Conservation (phyloP, 805 yeast genomes). For the Ogataea angusta region DNA sequence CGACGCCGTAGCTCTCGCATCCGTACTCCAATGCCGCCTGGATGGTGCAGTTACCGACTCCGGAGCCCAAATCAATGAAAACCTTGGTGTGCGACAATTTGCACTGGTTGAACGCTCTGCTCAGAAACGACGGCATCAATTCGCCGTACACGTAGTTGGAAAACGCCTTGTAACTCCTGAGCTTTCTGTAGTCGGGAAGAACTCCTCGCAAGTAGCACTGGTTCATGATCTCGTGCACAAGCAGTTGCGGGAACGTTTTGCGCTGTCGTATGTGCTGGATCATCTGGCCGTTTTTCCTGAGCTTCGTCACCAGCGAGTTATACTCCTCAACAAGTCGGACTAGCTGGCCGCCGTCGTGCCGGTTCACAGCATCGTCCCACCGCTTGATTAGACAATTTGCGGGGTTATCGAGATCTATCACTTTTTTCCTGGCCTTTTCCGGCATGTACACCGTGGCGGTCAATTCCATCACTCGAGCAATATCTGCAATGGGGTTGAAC, state of each 20-base stretch:
- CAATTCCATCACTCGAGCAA: constrained; percentile 49
- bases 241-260: constrained; percentile 35
- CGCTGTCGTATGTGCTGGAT: constrained; percentile 17
- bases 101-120: constrained; percentile 62
- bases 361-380: constrained; percentile 34
- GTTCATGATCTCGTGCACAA: constrained; percentile 66
- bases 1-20: constrained; percentile 83
- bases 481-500: constrained; percentile 63
- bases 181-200: constrained; percentile 62
- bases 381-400: constrained; percentile 38
- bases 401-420: constrained; percentile 36
- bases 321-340: constrained; percentile 38
- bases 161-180: constrained; percentile 76
- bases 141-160: constrained; percentile 92
- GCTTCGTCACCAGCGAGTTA: constrained; percentile 37
- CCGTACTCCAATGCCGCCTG: constrained; percentile 90
- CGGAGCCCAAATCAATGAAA: constrained; percentile 91
- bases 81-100: constrained; percentile 48
- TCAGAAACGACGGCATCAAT: constrained; percentile 71
- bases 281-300: constrained; percentile 34
- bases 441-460: constrained; percentile 41
- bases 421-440: constrained; percentile 29
- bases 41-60: constrained; percentile 88
- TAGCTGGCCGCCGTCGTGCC: constrained; percentile 30
- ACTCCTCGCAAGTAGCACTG: constrained; percentile 76